These are phyloP conservation scores for Paragyromitra xinjiangensis DNA, from an alignment of 495 filamentous ascomycete genomes.

Conservation along the genomic window DNA sequence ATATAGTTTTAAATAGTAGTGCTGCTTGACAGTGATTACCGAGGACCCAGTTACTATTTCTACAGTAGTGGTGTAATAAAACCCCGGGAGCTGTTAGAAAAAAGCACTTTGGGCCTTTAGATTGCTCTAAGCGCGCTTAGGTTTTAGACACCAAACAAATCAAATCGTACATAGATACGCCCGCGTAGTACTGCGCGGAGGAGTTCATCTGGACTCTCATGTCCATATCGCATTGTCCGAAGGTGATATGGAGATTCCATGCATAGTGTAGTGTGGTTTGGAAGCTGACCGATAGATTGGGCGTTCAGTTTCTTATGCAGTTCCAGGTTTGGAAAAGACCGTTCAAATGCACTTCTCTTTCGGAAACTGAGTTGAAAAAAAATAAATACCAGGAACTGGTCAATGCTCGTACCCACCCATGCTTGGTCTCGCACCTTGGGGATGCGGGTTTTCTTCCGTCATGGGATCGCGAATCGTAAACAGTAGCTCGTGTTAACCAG, in stretches of 20 bases:
- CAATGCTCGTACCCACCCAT: conserved; percentile 2
- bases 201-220: conserved; percentile 19
- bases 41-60: neutral
- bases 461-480: conserved; percentile 33
- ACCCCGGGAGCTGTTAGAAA: neutral
- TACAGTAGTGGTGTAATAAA: neutral
- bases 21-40: neutral
- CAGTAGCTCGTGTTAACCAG: neutral
- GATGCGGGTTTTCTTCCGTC: conserved; percentile 35
- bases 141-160: neutral
- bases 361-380: conserved; percentile 8
- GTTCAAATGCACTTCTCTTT: conserved; percentile 21
- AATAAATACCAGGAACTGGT: conserved; percentile 17
- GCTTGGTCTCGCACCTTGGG: conserved; percentile 8
- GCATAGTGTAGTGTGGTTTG: conserved; percentile 4
- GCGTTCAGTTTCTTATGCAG: conserved; percentile 19
- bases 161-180: neutral
- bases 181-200: neutral
- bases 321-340: conserved; percentile 12
- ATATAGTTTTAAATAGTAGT: conserved; percentile 7
- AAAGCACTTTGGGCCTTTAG: neutral
- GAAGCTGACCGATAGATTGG: conserved; percentile 31
- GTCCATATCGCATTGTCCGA: conserved; percentile 25
- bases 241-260: conserved; percentile 10
- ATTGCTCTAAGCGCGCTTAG: neutral